Base-by-base conservation (phyloP, 2,329 filamentous ascomycete genomes). In the Sordariomycetes sp. region DNA sequence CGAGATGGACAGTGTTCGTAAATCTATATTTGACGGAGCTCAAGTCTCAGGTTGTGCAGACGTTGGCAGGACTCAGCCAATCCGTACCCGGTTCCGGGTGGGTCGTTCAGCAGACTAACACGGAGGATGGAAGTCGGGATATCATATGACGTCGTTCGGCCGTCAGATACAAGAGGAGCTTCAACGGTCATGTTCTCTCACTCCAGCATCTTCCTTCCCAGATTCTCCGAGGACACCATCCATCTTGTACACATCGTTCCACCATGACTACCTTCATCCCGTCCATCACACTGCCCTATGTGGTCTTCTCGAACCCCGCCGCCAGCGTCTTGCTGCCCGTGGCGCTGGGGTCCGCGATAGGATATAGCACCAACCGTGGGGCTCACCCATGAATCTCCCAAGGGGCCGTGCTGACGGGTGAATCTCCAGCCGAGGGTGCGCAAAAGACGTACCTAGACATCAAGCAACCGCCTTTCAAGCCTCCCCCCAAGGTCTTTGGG, bases 211-310 rank as follows among this genome's bases (percentile, higher is more conserved):
- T 10, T 50, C 22, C 45, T 10, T 10, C 24, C 12, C 10, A 22
- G 22, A 24, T 20, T 20, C 20, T 50, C 36, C 36, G 20, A 24
- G 45, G 24, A 50, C 12, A 50, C 45, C 22, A 24, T 22, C n/a
- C 10, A 50, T 22, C 20, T 24, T 20, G 24, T 20, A 50, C 17
- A 50, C 17, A 24, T 5, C 15, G 13, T 51, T 13, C 55, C 69
- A 77, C 60, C 52, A 95, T 94, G 89, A 91, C 87, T 12, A 84
- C 87, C 61, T 86, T 87, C 69, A 82, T 94, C 60, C 84, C 87
- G n/a, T 84, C 82, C 45, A 72, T 95, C 61, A 90, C 87, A 24
- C 76, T 95, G 20, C 89, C 90, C 2, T 73, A 78, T 53, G 75
- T 80, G 62, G 71, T 91, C 62, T 91, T 95, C 69, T 77, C 82